Evolutionary conservation across 768 basidiomycete species (phyloP).

Genomic region (Antrodiella citrinella): DNA sequence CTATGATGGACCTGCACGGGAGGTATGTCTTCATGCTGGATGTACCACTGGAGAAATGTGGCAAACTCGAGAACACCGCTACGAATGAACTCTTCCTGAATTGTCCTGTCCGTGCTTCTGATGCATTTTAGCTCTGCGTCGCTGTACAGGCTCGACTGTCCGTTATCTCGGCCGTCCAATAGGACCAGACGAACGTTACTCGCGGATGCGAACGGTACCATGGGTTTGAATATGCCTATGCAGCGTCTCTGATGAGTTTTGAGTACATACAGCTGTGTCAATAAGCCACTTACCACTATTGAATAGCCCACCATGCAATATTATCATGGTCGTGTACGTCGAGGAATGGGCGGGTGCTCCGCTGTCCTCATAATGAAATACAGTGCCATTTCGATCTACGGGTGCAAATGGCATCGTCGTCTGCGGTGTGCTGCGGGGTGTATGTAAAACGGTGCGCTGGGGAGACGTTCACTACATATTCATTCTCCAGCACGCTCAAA

Average conservation of each 20-base stretch:
- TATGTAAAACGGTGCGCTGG: too few relatives aligned
- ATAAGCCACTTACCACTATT: constrained; percentile 11
- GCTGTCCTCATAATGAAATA: constrained; percentile 12
- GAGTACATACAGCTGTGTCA: too few relatives aligned
- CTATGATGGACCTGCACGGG: not conserved
- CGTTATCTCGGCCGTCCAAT: constrained; percentile 19
- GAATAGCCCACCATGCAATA: constrained; percentile 10
- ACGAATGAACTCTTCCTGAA: constrained; percentile 1
- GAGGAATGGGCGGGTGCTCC: constrained; percentile 6
- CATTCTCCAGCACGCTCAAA: too few relatives aligned
- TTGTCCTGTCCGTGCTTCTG: constrained; percentile 1
- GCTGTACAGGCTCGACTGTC: constrained; percentile 14
- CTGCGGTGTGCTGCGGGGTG: too few relatives aligned
- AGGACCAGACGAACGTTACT: constrained; percentile 15
- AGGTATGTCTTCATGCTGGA: constrained; percentile 1
- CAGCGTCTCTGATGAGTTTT: too few relatives aligned
- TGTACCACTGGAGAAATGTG: not conserved
- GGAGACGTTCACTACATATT: too few relatives aligned
- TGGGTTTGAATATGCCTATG: constrained; percentile 15
- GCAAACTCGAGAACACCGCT: constrained; percentile 4
- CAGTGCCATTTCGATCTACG: not conserved
- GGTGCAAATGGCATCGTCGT: not conserved
- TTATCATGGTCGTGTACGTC: constrained; percentile 11
- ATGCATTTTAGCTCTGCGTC: constrained; percentile 12
- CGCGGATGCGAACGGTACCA: constrained; percentile 13